phyloP scores from a whole-genome alignment of 306 rosid species.

The Ceratonia siliqua region DNA sequence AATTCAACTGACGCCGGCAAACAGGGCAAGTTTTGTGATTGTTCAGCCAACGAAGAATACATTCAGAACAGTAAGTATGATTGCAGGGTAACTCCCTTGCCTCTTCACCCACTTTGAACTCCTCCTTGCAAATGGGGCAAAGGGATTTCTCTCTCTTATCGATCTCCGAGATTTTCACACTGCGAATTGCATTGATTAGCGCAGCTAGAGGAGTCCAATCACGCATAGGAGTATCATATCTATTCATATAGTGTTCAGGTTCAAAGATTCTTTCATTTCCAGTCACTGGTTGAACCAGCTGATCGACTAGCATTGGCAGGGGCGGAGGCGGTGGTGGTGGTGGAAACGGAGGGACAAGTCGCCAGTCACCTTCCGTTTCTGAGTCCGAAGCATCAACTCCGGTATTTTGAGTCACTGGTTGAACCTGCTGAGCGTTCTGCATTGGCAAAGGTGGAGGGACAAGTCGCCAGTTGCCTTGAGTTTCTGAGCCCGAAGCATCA shows the following conservation, averaged over 20 bases:
- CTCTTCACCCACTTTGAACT: slow-evolving; percentile 53
- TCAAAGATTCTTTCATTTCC: neutral
- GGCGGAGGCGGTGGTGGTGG: no score
- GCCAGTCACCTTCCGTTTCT: no score
- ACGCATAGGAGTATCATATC: no score
- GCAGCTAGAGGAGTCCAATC: no score
- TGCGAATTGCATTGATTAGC: neutral
- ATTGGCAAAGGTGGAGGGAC: neutral
- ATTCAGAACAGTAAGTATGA: slow-evolving; percentile 53
- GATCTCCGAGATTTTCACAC: slow-evolving; percentile 13
- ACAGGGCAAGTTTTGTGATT: slow-evolving; percentile 68
- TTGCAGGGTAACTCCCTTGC: slow-evolving; percentile 62
- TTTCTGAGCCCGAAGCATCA: neutral
- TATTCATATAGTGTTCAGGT: no score
- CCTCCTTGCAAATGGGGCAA: slow-evolving; percentile 83
- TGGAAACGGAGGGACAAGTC: no score
- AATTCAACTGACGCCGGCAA: slow-evolving; percentile 54
- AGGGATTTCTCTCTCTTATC: slow-evolving; percentile 35
- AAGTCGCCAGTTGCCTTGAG: neutral
- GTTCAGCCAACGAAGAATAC: slow-evolving; percentile 73
- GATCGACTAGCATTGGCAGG: no score
- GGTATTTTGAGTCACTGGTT: no score
- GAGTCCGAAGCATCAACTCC: no score
- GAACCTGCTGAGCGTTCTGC: no score
- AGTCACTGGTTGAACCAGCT: no score